A percentile compares a stretch with the other conserved stretches of the same genome.
phyloP scores from a whole-genome alignment of 352 stramenopile species.

The Phytophthora palmivora region DNA sequence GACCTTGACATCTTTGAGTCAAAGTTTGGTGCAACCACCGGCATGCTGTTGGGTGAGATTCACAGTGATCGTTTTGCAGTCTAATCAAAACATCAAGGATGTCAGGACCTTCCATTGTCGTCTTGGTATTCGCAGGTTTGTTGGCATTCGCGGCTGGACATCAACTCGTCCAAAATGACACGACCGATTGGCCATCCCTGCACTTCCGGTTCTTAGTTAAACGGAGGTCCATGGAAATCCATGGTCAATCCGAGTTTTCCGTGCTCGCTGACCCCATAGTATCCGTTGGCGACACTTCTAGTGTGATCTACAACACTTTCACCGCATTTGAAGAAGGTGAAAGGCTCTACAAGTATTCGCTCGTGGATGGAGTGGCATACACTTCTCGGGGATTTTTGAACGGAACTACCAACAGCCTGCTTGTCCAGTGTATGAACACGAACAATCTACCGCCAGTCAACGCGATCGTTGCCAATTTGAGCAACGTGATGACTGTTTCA shows the following conservation, averaged over 20 bases:
- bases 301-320: conserved; percentile 44
- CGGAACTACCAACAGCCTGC: neutral
- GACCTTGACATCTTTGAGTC: conserved; percentile 18
- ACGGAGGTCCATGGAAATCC: conserved; percentile 32
- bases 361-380: conserved; percentile 38
- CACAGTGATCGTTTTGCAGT: conserved; percentile 5
- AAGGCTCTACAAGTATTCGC: conserved; percentile 33
- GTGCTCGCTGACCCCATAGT: conserved; percentile 41
- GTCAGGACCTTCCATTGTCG: conserved; percentile 1
- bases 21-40: neutral
- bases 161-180: conserved; percentile 5
- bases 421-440: conserved; percentile 20
- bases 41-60: neutral
- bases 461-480: conserved; percentile 29
- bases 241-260: conserved; percentile 39
- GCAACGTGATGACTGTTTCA: conserved; percentile 19
- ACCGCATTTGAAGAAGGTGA: conserved; percentile 28
- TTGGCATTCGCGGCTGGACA: conserved; percentile 4
- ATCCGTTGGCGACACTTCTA: conserved; percentile 3
- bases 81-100: neutral
- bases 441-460: conserved; percentile 35
- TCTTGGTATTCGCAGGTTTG: conserved; percentile 3
- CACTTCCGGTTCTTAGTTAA: conserved; percentile 43
- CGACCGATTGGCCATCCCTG: conserved; percentile 27
- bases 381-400: conserved; percentile 10